Percentiles rank a stretch among this genome's conserved stretches.
These are phyloP conservation scores for Hirsutella minnesotensis DNA, from an alignment of 2,329 filamentous ascomycete species.

Conservation along the genomic window DNA sequence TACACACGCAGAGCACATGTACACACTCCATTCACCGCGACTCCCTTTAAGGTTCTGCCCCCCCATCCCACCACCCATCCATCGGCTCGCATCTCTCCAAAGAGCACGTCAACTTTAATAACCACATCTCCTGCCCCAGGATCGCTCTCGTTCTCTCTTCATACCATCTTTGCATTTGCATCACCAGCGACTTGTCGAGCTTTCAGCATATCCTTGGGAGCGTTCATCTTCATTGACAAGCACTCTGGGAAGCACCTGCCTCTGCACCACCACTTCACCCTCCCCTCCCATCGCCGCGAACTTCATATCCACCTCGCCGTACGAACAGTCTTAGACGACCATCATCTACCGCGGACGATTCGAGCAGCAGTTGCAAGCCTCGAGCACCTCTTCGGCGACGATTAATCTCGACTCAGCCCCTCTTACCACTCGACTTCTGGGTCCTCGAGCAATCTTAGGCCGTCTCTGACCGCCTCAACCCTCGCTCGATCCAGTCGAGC, in stretches of 20 bases:
- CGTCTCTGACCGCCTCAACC: conserved; percentile 3
- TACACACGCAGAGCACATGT: neutral
- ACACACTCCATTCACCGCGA: neutral
- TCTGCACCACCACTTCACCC: neutral
- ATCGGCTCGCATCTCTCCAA: conserved; percentile 3
- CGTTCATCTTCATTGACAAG: neutral
- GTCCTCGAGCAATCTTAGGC: too few relatives aligned
- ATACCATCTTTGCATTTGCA: conserved; percentile 2
- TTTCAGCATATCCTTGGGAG: neutral
- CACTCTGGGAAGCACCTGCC: neutral
- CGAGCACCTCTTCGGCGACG: too few relatives aligned
- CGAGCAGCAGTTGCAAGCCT: too few relatives aligned
- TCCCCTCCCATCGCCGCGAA: neutral
- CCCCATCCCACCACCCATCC: conserved; percentile 6
- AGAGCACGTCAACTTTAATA: conserved; percentile 6
- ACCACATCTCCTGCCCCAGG: conserved; percentile 7
- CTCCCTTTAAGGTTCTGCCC: conserved; percentile 6
- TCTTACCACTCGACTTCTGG: too few relatives aligned
- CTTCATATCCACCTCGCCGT: too few relatives aligned
- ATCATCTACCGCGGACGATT: too few relatives aligned
- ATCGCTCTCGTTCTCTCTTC: neutral
- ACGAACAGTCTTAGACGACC: too few relatives aligned
- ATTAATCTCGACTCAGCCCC: too few relatives aligned
- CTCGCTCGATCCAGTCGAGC: conserved; percentile 26
- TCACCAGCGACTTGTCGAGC: conserved; percentile 1